Conservation (phyloP, 495 filamentous ascomycete genomes). For the Annulohypoxylon maeteangense region DNA sequence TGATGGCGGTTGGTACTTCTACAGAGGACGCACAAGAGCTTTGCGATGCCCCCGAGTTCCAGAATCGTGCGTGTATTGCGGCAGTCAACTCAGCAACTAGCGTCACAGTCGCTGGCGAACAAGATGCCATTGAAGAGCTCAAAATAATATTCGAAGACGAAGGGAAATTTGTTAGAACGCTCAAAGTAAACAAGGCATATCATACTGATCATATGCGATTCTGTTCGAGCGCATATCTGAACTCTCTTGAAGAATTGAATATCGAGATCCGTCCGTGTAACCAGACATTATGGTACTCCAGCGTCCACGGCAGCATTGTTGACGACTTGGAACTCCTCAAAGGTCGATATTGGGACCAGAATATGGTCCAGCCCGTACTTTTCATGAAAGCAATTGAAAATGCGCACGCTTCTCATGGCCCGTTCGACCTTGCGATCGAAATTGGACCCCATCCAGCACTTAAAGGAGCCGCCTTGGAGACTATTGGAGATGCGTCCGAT, state of each 20-base stretch:
- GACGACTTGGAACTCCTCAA: neutral
- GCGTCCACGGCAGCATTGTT: neutral
- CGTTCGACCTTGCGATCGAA: conserved; percentile 53
- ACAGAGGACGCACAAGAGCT: neutral
- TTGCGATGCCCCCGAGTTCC: neutral
- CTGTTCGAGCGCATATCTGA: neutral
- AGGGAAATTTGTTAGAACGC: conserved; percentile 51
- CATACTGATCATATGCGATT: conserved; percentile 60
- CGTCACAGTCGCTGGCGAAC: neutral
- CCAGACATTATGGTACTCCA: neutral
- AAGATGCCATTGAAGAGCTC: conserved; percentile 4
- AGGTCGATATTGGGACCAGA: neutral
- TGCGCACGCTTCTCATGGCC: neutral
- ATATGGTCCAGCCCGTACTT: conserved; percentile 49
- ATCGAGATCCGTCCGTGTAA: neutral
- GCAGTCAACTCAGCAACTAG: neutral
- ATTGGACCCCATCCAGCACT: conserved; percentile 66
- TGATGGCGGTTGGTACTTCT: neutral
- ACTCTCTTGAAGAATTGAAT: neutral
- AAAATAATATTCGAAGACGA: conserved; percentile 55
- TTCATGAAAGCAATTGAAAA: conserved; percentile 59
- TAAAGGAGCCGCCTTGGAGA: conserved; percentile 45
- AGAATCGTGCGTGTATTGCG: neutral
- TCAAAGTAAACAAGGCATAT: conserved; percentile 63
- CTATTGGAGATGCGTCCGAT: neutral